Conservation (phyloP, 495 filamentous ascomycete genomes). For the Glarea lozoyensis region DNA sequence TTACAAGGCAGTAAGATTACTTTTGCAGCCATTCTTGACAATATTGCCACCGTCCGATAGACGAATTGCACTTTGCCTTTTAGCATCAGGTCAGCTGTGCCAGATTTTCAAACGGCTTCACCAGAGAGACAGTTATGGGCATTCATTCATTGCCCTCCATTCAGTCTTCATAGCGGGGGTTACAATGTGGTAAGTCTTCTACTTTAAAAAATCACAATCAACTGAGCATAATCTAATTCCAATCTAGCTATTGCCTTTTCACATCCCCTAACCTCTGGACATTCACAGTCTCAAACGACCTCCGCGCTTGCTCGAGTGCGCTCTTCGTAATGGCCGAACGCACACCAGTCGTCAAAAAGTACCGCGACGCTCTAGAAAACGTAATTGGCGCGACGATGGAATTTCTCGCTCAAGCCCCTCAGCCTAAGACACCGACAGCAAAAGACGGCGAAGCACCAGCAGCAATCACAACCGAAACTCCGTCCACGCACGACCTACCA, state of each 20-base stretch:
- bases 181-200: conserved; percentile 40
- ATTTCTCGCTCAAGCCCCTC: conserved; percentile 24
- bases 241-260: conserved; percentile 16
- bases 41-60: conserved; percentile 39
- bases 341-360: conserved; percentile 42
- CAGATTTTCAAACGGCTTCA: conserved; percentile 45
- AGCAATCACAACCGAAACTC: not conserved
- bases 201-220: conserved; percentile 34
- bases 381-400: conserved; percentile 47
- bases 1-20: conserved; percentile 39
- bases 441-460: not conserved
- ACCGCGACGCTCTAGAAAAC: conserved; percentile 44
- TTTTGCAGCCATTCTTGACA: conserved; percentile 43
- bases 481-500: not conserved
- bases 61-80: conserved; percentile 41
- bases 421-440: not conserved
- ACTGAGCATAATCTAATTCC: too few relatives aligned
- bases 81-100: conserved; percentile 42
- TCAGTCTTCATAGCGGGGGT: conserved; percentile 48
- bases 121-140: conserved; percentile 42
- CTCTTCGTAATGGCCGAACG: conserved; percentile 47
- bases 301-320: conserved; percentile 44
- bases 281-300: conserved; percentile 42
- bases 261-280: conserved; percentile 38
- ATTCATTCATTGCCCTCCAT: conserved; percentile 46